These are phyloP conservation scores for Cicer arietinum DNA, from an alignment of 306 rosid species.

Conservation along the genomic window DNA sequence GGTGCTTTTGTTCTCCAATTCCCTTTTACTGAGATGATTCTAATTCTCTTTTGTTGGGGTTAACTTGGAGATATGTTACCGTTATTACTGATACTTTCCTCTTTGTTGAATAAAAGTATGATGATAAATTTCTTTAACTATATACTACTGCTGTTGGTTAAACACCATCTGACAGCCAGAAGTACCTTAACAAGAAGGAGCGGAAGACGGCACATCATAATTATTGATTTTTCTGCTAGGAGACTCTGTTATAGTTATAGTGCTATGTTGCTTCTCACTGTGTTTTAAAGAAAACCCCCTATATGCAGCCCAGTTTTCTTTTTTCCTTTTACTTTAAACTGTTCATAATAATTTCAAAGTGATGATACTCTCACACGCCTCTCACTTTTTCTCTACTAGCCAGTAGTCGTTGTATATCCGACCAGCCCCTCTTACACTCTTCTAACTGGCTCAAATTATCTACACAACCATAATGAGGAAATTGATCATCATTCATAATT, in stretches of 20 bases:
- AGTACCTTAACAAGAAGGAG: constrained; percentile 29
- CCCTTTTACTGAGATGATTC: constrained; percentile 13
- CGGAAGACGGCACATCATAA: background rate
- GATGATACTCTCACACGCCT: background rate
- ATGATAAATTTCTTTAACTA: constrained; percentile 28
- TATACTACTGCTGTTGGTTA: constrained; percentile 18
- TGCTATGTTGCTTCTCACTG: constrained; percentile 17
- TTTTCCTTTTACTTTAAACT: constrained; percentile 13
- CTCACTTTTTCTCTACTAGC: constrained; percentile 21
- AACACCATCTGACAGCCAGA: constrained; percentile 20
- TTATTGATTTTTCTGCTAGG: constrained; percentile 31
- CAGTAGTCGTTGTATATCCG: constrained; percentile 9
- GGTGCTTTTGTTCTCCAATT: constrained; percentile 40
- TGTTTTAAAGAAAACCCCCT: constrained; percentile 28
- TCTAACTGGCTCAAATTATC: constrained; percentile 12
- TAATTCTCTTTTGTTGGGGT: constrained; percentile 17
- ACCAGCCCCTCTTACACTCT: constrained; percentile 22
- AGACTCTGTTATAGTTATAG: constrained; percentile 42
- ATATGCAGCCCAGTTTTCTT: background rate
- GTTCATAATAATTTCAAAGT: constrained; percentile 34
- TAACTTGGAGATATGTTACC: constrained; percentile 23
- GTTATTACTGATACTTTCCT: constrained; percentile 4
- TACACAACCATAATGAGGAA: constrained; percentile 1
- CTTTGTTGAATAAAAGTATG: constrained; percentile 26
- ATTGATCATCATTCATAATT: constrained; percentile 8